Percentiles rank a stretch among this genome's conserved stretches.
Evolutionary conservation across 2,329 filamentous ascomycete genomes (phyloP).

Genomic region (Aspergillus sojae): DNA sequence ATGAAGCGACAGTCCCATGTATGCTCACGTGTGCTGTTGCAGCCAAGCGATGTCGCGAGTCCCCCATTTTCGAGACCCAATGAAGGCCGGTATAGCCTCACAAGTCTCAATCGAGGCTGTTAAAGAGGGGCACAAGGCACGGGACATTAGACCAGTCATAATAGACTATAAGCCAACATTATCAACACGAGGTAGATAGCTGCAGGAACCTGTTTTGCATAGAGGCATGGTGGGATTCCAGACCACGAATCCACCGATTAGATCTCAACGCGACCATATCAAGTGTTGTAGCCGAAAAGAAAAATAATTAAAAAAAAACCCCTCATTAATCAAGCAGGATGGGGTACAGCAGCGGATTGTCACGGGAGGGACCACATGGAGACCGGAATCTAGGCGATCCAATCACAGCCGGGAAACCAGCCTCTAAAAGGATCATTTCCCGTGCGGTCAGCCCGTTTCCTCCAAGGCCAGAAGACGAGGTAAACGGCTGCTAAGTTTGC

Average conservation of each 20-base stretch:
- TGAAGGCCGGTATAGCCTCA: not conserved
- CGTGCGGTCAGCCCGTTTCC: conserved; percentile 9
- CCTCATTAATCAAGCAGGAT: conserved; percentile 5
- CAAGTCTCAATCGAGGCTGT: not conserved
- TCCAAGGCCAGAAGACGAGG: conserved; percentile 3
- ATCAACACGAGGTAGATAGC: not conserved
- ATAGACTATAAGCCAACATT: not conserved
- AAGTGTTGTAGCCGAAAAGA: not conserved
- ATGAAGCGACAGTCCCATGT: conserved; percentile 12
- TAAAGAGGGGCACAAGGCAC: not conserved
- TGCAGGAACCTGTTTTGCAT: conserved; percentile 2
- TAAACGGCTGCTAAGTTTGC: conserved; percentile 14
- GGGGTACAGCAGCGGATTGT: conserved; percentile 13
- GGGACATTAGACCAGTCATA: not conserved
- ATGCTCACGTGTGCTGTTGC: conserved; percentile 21
- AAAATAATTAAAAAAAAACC: not conserved
- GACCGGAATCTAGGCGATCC: conserved; percentile 9
- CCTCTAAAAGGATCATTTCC: conserved; percentile 13
- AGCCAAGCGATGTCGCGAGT: conserved; percentile 4
- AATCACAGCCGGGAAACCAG: conserved; percentile 1
- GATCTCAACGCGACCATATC: not conserved
- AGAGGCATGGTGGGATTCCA: not conserved
- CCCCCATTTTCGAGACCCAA: not conserved
- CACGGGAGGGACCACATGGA: conserved; percentile 17
- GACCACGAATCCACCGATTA: conserved; percentile 2